Evolutionary conservation across 257 asterid species (phyloP).

Genomic region (Plantago elongata): DNA sequence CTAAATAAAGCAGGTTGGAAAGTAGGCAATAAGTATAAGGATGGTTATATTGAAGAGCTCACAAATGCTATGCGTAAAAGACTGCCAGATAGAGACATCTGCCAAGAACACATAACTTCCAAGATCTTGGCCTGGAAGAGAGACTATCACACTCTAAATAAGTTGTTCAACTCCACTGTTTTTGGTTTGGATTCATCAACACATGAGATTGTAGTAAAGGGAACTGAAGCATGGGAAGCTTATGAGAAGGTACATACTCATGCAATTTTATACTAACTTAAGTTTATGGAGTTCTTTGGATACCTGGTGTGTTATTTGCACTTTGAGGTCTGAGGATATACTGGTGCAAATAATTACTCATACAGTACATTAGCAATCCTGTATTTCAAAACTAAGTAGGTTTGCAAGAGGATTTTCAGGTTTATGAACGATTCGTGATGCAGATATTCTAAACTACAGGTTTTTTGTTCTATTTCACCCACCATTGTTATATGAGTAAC

Average conservation of each 20-base stretch:
- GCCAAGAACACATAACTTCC: not conserved
- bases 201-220: constrained; percentile 1
- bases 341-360: too few relatives aligned
- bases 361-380: too few relatives aligned
- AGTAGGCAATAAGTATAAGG: not conserved
- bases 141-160: not conserved
- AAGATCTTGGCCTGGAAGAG: not conserved
- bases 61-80: not conserved
- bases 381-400: too few relatives aligned
- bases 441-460: too few relatives aligned
- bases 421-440: too few relatives aligned
- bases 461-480: not conserved
- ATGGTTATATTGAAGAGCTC: not conserved
- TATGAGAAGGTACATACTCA: not conserved
- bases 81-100: not conserved
- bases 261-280: too few relatives aligned
- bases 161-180: not conserved
- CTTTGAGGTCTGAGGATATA: too few relatives aligned
- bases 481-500: not conserved
- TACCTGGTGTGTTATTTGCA: too few relatives aligned
- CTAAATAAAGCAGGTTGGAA: too few relatives aligned
- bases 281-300: too few relatives aligned
- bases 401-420: too few relatives aligned
- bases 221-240: not conserved
- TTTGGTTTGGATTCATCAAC: not conserved